Base-by-base conservation (phyloP, 805 yeast species). In the Wickerhamiella alocasiicola region DNA sequence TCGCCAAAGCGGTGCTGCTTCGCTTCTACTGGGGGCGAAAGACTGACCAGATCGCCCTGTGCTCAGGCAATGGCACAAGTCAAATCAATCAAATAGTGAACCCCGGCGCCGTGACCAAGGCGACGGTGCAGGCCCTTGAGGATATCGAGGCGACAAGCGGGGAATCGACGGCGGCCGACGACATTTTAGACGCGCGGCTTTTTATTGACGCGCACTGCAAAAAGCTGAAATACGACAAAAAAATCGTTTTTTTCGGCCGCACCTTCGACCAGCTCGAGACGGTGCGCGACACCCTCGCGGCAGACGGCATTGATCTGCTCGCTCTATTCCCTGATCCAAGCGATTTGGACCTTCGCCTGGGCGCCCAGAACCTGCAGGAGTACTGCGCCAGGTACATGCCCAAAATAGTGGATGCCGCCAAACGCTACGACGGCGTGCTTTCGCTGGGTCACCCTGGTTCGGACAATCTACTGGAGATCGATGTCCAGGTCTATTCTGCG, bases 71-170 rank as follows among this genome's bases (percentile, higher is more conserved):
- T 25, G 31, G 36, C 19, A 17, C 17, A 16, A 24, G 21, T 9
- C 15, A 15, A 2, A 7, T 26, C 19, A 29, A 36, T 19, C 6
- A 12, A 23, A 15, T 29, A 3, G 5, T 30, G 5, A 25, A 3
- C 17, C 31, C 30, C 2, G 26, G 15, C 18, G 12, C 11, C 2
- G 31, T 16, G 1, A 68, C 67, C 1, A 48, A 63, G n/a, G 60
- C 56, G 12, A 44, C 59, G 31, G 59, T 66, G 46, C 31, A 25
- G 17, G 36, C 33, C 13, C 46, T 44, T 28, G 50, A 59, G 36
- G 40, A 17, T 5, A 28, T 16, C 3, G 23, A 7, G 9, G 9
- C 6, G 5, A 17, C 7, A 23, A 13, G 20, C 9, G 31, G 13
- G 5, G 24, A 13, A 16, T 26, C 29, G 12, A 29, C 31, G 12